Evolutionary conservation across 495 filamentous ascomycete genomes (phyloP), one percentile per base, ranked within the genome.

Genomic region (Annulohypoxylon bovei): DNA sequence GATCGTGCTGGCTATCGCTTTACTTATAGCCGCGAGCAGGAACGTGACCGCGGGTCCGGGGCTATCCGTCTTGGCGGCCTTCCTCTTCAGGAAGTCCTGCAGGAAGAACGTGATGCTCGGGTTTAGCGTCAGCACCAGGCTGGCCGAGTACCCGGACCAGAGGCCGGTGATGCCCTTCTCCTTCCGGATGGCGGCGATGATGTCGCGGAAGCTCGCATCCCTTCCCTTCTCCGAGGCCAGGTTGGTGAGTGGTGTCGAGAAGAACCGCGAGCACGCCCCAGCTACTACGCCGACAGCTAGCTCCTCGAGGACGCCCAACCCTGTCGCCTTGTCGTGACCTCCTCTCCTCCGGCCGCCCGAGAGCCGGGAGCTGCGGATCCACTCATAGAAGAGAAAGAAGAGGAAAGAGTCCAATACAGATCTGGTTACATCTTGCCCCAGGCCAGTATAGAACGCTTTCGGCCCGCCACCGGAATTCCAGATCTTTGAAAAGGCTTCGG

Each of bases 91-190:
- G 6, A 88, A 72, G 68, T 91, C 89, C 70, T 97, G 91, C 16
- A 97, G 81, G 70, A 95, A 89, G 73, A 97, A 94, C 0, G 95
- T 97, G 61, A 97, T 82, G 53, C 89, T 89, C 7, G 94, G 94
- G 73, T 98, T 97, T 0, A 97, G 81, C 0, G 94, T 94, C 32
- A 98, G 78, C 53, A 97, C 84, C 54, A 95, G 77, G 27, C 86
- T 88, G 0, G 93, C 93, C 11, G 91, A 91, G 78, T 97, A 97
- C 2, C 95, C 95, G 0, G 93, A 92, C 94, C 95, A 97, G 69
- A 97, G 92, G 0, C 94, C 94, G 20, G 55, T 75, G 6, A 95
- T 55, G 0, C 94, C 95, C 72, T 92, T 91, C 74, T 95, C 92
- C 1, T 78, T 62, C 9, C 81, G 78, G 53, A 97, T 95, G 37